Conservation (phyloP, 495 filamentous ascomycete genomes). For the Hypoxylon cercidicola region DNA sequence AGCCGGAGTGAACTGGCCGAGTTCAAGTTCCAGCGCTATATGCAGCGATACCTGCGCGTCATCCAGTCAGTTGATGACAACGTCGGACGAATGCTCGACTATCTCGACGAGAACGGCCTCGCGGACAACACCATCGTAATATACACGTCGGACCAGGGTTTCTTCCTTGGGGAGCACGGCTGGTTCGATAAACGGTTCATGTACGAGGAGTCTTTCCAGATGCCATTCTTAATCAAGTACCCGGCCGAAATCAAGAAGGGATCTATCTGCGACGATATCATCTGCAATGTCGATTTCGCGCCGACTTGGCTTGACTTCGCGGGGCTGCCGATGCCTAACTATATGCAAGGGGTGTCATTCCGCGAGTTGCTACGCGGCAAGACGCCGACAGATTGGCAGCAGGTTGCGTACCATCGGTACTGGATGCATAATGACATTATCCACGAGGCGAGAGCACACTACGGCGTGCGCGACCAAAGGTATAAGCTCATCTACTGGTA, state of each 20-base stretch:
- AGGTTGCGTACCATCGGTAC: slow-evolving; percentile 59
- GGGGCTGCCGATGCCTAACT: slow-evolving; percentile 45
- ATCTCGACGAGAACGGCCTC: slow-evolving; percentile 48
- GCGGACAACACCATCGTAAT: slow-evolving; percentile 55
- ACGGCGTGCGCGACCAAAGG: slow-evolving; percentile 54
- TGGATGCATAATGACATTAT: slow-evolving; percentile 59
- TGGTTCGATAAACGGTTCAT: slow-evolving; percentile 63
- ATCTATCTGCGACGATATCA: slow-evolving; percentile 51
- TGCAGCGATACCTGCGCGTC: slow-evolving; percentile 59
- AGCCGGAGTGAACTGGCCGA: slow-evolving; percentile 49
- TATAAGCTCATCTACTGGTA: slow-evolving; percentile 63
- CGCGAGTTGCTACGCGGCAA: slow-evolving; percentile 40
- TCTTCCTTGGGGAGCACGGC: slow-evolving; percentile 61
- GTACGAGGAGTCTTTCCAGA: slow-evolving; percentile 60
- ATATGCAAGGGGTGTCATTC: slow-evolving; percentile 58
- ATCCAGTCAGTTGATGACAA: slow-evolving; percentile 58
- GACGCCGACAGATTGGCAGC: slow-evolving; percentile 53
- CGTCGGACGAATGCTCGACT: slow-evolving; percentile 54
- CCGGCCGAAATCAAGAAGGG: slow-evolving; percentile 48
- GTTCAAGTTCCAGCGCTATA: slow-evolving; percentile 62
- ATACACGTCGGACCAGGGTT: slow-evolving; percentile 59
- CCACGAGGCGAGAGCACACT: slow-evolving; percentile 56
- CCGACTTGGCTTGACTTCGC: slow-evolving; percentile 55
- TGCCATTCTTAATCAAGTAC: slow-evolving; percentile 57
- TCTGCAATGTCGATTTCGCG: slow-evolving; percentile 60